Evolutionary conservation across 2,329 filamentous ascomycete genomes (phyloP).

Genomic region (Chaetomiaceae sp.): DNA sequence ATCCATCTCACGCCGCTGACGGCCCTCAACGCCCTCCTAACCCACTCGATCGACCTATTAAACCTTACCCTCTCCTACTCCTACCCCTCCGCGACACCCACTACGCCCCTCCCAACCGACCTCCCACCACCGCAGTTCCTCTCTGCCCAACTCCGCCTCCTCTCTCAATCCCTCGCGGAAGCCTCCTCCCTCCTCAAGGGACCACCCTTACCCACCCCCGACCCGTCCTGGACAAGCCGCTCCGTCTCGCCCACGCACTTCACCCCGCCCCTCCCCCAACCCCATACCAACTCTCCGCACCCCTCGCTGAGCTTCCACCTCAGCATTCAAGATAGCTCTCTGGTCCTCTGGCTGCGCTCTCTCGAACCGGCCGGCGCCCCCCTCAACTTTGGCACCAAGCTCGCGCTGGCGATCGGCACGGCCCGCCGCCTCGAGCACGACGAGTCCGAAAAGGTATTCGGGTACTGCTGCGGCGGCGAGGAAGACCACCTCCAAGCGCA

Average conservation of each 20-base stretch:
- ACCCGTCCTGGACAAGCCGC: slow-evolving; percentile 42
- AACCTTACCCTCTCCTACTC: slow-evolving; percentile 71
- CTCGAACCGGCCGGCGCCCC: slow-evolving; percentile 63
- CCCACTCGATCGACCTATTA: slow-evolving; percentile 77
- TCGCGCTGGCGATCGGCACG: slow-evolving; percentile 65
- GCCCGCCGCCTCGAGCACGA: slow-evolving; percentile 65
- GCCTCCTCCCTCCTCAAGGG: slow-evolving; percentile 54
- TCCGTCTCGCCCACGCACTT: slow-evolving; percentile 45
- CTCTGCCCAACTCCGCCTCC: slow-evolving; percentile 51
- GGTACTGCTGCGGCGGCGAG: slow-evolving; percentile 43
- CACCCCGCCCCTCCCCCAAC: slow-evolving; percentile 31
- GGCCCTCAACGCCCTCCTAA: slow-evolving; percentile 70
- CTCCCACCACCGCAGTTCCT: slow-evolving; percentile 50
- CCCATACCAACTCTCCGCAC: not conserved
- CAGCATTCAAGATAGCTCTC: slow-evolving; percentile 62
- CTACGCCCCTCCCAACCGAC: slow-evolving; percentile 56
- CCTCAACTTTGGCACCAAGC: slow-evolving; percentile 60
- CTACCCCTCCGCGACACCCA: slow-evolving; percentile 49
- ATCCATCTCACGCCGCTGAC: slow-evolving; percentile 66
- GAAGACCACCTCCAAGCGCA: not conserved
- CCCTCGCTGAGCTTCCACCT: slow-evolving; percentile 67
- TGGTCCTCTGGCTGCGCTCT: slow-evolving; percentile 66
- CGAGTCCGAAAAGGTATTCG: slow-evolving; percentile 74
- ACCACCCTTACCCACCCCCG: slow-evolving; percentile 37
- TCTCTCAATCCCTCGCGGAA: slow-evolving; percentile 51